Evolutionary conservation across 352 stramenopile genomes (phyloP).

Genomic region (Peronospora destructor): DNA sequence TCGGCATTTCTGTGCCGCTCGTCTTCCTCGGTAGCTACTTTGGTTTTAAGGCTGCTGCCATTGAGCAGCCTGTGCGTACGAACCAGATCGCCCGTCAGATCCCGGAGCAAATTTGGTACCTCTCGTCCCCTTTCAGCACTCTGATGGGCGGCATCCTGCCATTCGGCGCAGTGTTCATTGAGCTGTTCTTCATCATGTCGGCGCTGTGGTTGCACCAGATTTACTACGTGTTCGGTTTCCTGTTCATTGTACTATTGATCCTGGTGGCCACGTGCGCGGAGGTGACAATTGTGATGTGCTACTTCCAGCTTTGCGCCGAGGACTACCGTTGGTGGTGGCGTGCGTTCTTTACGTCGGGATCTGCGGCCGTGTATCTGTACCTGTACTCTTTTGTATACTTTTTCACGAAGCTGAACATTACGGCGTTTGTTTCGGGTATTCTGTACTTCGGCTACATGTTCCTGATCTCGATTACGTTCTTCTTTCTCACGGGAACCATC

Average conservation of each 20-base stretch:
- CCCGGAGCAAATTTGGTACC: slow-evolving; percentile 94
- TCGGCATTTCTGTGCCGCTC: slow-evolving; percentile 95
- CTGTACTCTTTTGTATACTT: slow-evolving; percentile 99
- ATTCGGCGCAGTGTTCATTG: slow-evolving; percentile 99
- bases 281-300: slow-evolving; percentile 99
- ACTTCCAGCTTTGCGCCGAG: slow-evolving; percentile 99
- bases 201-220: slow-evolving; percentile 98
- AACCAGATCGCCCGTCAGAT: slow-evolving; percentile 90
- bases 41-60: slow-evolving; percentile 84
- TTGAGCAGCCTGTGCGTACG: slow-evolving; percentile 86
- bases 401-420: slow-evolving; percentile 96
- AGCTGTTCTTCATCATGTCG: slow-evolving; percentile 99
- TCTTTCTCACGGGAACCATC: slow-evolving; percentile 94
- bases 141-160: slow-evolving; percentile 96
- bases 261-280: slow-evolving; percentile 96
- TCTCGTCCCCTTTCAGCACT: slow-evolving; percentile 90
- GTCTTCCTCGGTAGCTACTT: slow-evolving; percentile 98
- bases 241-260: slow-evolving; percentile 98
- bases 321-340: slow-evolving; percentile 99
- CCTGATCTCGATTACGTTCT: slow-evolving; percentile 95
- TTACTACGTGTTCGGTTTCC: slow-evolving; percentile 99
- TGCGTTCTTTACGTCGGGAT: slow-evolving; percentile 94
- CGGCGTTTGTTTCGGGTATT: slow-evolving; percentile 86
- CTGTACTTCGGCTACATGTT: slow-evolving; percentile 99
- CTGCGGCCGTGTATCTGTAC: slow-evolving; percentile 96